A percentile compares a stretch with the other conserved stretches of the same genome.
Conservation (phyloP, 2,329 filamentous ascomycete species). For the Trichoderma sp. region DNA sequence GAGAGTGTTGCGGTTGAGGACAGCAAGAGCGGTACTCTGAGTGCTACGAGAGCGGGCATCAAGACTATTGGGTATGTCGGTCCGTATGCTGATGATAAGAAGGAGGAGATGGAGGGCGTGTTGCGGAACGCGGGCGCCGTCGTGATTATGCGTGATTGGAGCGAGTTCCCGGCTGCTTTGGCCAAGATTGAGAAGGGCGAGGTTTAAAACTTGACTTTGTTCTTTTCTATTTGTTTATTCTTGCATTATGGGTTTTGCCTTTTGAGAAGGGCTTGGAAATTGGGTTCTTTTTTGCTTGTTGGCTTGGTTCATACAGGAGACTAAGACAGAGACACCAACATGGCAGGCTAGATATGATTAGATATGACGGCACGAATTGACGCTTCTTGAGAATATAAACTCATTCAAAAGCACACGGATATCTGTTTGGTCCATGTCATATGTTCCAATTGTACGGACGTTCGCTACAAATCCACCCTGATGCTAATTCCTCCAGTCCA, state of each 20-base stretch:
- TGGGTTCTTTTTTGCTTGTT: not conserved
- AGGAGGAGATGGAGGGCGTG: constrained; percentile 62
- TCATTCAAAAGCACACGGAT: not conserved
- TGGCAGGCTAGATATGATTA: constrained; percentile 21
- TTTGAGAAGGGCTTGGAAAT: not conserved
- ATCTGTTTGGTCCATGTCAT: not conserved
- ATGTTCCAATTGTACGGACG: not conserved
- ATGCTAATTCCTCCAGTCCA: constrained; percentile 50
- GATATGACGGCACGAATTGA: constrained; percentile 16
- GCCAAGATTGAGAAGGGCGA: constrained; percentile 46
- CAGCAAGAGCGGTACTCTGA: constrained; percentile 79
- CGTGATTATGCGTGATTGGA: constrained; percentile 61
- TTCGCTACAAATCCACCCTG: not conserved
- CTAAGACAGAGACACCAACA: constrained; percentile 3
- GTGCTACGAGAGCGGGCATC: constrained; percentile 71
- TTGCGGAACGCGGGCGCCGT: constrained; percentile 61
- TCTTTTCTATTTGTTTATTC: not conserved
- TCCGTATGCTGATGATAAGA: constrained; percentile 63
- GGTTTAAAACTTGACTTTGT: constrained; percentile 25
- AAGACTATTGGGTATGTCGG: constrained; percentile 83
- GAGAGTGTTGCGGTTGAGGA: constrained; percentile 85
- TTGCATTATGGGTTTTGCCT: not conserved
- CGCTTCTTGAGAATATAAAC: not conserved
- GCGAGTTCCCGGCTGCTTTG: constrained; percentile 50
- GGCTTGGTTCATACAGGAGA: not conserved